These are phyloP conservation scores for Diplosphaera chodatii DNA, from an alignment of 139 green algal species.

Conservation along the genomic window DNA sequence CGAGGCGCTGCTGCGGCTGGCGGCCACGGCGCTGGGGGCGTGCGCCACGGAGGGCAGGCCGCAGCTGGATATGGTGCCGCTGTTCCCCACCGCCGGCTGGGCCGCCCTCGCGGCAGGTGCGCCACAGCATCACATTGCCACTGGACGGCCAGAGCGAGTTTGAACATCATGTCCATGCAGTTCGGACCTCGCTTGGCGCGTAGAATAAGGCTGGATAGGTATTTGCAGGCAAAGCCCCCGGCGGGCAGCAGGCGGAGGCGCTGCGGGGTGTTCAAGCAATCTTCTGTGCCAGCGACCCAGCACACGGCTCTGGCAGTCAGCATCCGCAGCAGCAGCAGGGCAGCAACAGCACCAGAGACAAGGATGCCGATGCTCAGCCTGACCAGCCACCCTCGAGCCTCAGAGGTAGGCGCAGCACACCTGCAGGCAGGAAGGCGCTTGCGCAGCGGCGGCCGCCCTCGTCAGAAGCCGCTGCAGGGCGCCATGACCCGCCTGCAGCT, in stretches of 20 bases:
- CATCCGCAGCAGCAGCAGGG: too few relatives aligned
- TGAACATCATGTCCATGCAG: too few relatives aligned
- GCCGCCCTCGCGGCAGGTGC: not conserved
- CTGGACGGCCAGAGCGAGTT: not conserved
- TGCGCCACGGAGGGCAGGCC: not conserved
- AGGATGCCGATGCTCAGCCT: too few relatives aligned
- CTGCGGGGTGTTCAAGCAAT: not conserved
- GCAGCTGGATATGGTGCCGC: not conserved
- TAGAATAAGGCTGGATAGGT: not conserved
- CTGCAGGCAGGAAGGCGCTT: not conserved
- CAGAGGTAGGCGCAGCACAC: not conserved
- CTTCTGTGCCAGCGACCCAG: not conserved
- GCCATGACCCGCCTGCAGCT: too few relatives aligned
- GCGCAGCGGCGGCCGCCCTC: too few relatives aligned
- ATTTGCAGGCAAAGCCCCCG: not conserved
- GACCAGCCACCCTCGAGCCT: too few relatives aligned
- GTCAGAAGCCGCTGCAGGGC: not conserved
- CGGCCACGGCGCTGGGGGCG: not conserved
- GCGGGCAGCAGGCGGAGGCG: not conserved
- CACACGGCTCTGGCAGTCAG: too few relatives aligned
- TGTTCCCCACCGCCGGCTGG: not conserved
- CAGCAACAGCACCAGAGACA: too few relatives aligned
- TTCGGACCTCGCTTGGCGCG: too few relatives aligned
- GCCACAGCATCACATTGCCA: too few relatives aligned
- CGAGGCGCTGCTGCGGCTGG: not conserved